Evolutionary conservation across 208 protist species (phyloP), one percentile per base, ranked within the genome.

Genomic region (Trypanosoma boissoni): DNA sequence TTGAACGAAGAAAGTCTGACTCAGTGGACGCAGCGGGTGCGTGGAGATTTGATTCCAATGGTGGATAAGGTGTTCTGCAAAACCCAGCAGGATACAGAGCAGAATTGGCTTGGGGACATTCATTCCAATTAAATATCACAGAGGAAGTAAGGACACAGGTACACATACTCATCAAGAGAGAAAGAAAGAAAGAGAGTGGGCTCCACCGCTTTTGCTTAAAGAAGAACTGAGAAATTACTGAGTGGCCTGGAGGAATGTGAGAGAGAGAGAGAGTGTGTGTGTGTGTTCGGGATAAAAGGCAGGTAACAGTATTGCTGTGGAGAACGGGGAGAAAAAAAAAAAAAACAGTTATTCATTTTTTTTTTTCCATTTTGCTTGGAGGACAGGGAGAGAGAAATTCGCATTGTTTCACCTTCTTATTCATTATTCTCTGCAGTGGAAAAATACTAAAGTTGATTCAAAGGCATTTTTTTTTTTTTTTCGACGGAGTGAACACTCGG

Each of bases 21-120:
- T 18, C 42, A 37, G 23, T 61, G 70, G 65, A 70, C 53, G 37
- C 36, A 58, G 23, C n/a, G 72, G 20, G 58, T 77, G 28, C 51
- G 64, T 55, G 45, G 52, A 53, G 43, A 53, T 32, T 46, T 51
- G 37, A 72, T 71, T 18, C 68, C 64, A 37, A 37, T n/a, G 16
- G 63, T 73, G 42, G 60, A 65, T 41, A 58, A 59, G 20, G 54
- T 63, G 8, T 72, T 68, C 50, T 42, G 36, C 42, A 39, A 28
- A 24, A 72, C 44, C 24, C 68, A 64, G 14, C 58, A 28, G 2
- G 71, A 76, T 44, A 68, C 34, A 8, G 37, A 43, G 21, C 51
- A 65, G 37, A 28, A 44, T 20, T 76, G 71, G 71, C 6, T 72
- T 26, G 24, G n/a, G 12, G 51, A 72, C 0, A 39, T 12, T 39